Evolutionary conservation across 192 early-diverging fungal genomes (phyloP).

Genomic region (Linnemannia schmuckeri): DNA sequence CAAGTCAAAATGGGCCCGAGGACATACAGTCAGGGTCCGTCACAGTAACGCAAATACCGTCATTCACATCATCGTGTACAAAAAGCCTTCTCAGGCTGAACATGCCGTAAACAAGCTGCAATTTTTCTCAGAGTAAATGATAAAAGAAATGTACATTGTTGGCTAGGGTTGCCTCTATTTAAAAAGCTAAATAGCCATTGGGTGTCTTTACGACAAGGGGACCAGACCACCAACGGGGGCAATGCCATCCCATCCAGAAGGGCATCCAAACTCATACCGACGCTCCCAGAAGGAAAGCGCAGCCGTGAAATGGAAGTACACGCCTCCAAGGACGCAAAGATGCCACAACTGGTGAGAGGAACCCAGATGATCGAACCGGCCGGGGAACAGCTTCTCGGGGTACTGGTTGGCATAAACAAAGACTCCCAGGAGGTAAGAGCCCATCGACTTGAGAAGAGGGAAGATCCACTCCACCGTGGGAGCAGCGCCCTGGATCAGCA

Average conservation of each 20-base stretch:
- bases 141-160: too few species aligned
- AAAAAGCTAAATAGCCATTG: background rate
- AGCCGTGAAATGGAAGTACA: constrained; percentile 69
- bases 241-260: constrained; percentile 53
- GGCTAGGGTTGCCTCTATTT: too few species aligned
- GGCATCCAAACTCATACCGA: constrained; percentile 66
- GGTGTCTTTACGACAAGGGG: background rate
- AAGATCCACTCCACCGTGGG: constrained; percentile 59
- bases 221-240: constrained; percentile 35
- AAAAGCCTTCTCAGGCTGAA: too few species aligned
- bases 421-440: constrained; percentile 66
- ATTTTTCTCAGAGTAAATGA: too few species aligned
- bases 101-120: too few species aligned
- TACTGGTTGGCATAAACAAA: constrained; percentile 70
- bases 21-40: too few species aligned
- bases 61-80: too few species aligned
- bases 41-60: too few species aligned
- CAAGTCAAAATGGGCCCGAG: too few species aligned
- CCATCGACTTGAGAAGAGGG: constrained; percentile 61
- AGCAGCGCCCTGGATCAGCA: constrained; percentile 54
- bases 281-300: constrained; percentile 66
- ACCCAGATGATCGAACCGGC: constrained; percentile 67
- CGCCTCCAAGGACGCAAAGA: constrained; percentile 68
- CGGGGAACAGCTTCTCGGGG: constrained; percentile 70
- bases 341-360: constrained; percentile 73